Evolutionary conservation across 2,329 filamentous ascomycete genomes (phyloP).

Genomic region (Thielaviopsis euricoi): DNA sequence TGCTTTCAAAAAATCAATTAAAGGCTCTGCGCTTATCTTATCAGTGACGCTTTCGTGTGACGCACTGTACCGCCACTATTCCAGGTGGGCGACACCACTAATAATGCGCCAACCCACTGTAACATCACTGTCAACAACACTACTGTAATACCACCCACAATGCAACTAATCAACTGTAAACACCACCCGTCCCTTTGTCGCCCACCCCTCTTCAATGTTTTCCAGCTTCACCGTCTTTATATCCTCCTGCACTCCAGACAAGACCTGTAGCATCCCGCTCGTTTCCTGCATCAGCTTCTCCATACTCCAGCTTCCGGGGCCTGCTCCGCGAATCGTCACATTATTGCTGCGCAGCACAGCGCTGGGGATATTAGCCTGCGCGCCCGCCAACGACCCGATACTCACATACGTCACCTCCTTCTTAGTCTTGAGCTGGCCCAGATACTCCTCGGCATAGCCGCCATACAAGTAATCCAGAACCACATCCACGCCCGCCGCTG

Average conservation of each 20-base stretch:
- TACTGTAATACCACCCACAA: too few relatives aligned
- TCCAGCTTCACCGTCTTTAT: slow-evolving; percentile 15
- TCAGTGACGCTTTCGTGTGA: background rate
- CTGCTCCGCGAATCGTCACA: slow-evolving; percentile 29
- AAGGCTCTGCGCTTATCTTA: slow-evolving; percentile 4
- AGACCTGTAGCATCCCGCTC: slow-evolving; percentile 16
- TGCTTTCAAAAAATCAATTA: background rate
- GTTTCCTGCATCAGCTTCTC: slow-evolving; percentile 15
- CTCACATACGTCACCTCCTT: slow-evolving; percentile 35
- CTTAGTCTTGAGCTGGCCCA: slow-evolving; percentile 24
- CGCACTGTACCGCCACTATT: too few relatives aligned
- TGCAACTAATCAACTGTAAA: slow-evolving; percentile 9
- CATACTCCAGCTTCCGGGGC: slow-evolving; percentile 26
- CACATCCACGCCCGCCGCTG: slow-evolving; percentile 30
- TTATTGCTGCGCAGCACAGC: slow-evolving; percentile 30
- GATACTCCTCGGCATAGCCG: slow-evolving; percentile 23
- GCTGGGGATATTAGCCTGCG: slow-evolving; percentile 24
- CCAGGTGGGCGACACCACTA: too few relatives aligned
- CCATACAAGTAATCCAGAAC: slow-evolving; percentile 43
- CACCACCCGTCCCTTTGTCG: slow-evolving; percentile 17
- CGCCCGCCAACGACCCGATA: slow-evolving; percentile 29
- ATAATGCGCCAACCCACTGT: too few relatives aligned
- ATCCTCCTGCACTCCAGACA: slow-evolving; percentile 14
- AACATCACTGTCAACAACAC: too few relatives aligned
- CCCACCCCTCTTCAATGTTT: slow-evolving; percentile 17